These are phyloP conservation scores for Lizonia empirigonia DNA, from an alignment of 2,329 filamentous ascomycete genomes.

Conservation along the genomic window DNA sequence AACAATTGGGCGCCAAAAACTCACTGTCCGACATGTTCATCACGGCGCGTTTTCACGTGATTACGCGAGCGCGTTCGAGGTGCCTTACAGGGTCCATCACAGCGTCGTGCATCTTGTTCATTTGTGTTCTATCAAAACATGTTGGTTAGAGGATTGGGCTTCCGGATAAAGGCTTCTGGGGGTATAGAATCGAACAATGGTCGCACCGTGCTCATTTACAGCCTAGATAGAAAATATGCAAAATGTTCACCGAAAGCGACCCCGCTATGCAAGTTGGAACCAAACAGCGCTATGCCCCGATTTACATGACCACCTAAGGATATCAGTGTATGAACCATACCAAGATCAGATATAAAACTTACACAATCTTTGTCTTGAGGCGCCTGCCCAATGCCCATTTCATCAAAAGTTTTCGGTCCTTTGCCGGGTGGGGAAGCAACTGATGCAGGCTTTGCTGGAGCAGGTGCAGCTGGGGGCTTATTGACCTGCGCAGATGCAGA, in stretches of 20 bases:
- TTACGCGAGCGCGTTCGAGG: not conserved
- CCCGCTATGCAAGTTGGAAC: conserved; percentile 27
- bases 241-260: conserved; percentile 15
- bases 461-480: conserved; percentile 31
- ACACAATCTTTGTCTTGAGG: conserved; percentile 93
- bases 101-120: not conserved
- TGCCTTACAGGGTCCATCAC: not conserved
- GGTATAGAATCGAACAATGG: conserved; percentile 14
- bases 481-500: conserved; percentile 20
- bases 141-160: not conserved
- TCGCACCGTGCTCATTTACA: conserved; percentile 19
- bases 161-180: not conserved
- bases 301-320: conserved; percentile 39
- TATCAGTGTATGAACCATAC: conserved; percentile 10
- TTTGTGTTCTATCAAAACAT: conserved; percentile 7
- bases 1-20: too few species aligned
- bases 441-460: conserved; percentile 39
- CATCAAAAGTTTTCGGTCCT: conserved; percentile 94
- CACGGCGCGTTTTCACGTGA: conserved; percentile 12
- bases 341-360: conserved; percentile 47
- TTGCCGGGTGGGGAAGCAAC: conserved; percentile 58
- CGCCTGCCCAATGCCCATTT: conserved; percentile 90
- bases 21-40: too few species aligned
- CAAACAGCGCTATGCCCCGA: not conserved
- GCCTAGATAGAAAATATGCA: conserved; percentile 17